These are phyloP conservation scores for Candida golubevii DNA, from an alignment of 805 yeast species.

Conservation along the genomic window DNA sequence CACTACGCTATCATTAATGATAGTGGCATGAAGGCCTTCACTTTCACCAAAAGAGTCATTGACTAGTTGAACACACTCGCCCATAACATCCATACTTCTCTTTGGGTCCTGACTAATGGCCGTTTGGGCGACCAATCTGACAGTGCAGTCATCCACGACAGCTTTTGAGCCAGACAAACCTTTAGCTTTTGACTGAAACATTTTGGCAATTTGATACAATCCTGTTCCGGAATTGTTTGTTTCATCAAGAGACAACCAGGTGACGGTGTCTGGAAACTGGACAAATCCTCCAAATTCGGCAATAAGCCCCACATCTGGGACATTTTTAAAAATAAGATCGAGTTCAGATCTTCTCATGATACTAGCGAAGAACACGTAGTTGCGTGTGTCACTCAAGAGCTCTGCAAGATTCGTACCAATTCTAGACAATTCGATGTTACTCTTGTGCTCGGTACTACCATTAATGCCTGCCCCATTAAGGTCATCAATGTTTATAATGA, in stretches of 20 bases:
- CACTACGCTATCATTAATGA: constrained; percentile 63
- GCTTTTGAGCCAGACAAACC: constrained; percentile 76
- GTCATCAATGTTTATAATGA: constrained; percentile 50
- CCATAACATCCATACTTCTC: constrained; percentile 64
- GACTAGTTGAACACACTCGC: constrained; percentile 80
- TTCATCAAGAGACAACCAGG: constrained; percentile 63
- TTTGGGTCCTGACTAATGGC: constrained; percentile 58
- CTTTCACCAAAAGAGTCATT: constrained; percentile 62
- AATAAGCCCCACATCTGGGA: constrained; percentile 70
- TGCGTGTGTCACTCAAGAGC: constrained; percentile 51
- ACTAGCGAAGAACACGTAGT: constrained; percentile 69
- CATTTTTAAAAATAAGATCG: constrained; percentile 63
- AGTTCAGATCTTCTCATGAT: constrained; percentile 59
- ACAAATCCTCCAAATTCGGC: constrained; percentile 90
- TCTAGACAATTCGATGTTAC: constrained; percentile 33
- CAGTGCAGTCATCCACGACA: constrained; percentile 69
- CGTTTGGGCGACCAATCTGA: constrained; percentile 70
- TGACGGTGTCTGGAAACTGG: constrained; percentile 44
- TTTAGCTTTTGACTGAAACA: constrained; percentile 60
- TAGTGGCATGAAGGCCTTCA: constrained; percentile 63
- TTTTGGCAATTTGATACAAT: constrained; percentile 53
- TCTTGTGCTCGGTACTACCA: constrained; percentile 12
- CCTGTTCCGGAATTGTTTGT: constrained; percentile 46
- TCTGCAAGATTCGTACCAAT: constrained; percentile 55
- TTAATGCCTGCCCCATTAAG: constrained; percentile 22